Evolutionary conservation across 2,329 filamentous ascomycete genomes (phyloP).

Genomic region (Rasamsonia emersonii): DNA sequence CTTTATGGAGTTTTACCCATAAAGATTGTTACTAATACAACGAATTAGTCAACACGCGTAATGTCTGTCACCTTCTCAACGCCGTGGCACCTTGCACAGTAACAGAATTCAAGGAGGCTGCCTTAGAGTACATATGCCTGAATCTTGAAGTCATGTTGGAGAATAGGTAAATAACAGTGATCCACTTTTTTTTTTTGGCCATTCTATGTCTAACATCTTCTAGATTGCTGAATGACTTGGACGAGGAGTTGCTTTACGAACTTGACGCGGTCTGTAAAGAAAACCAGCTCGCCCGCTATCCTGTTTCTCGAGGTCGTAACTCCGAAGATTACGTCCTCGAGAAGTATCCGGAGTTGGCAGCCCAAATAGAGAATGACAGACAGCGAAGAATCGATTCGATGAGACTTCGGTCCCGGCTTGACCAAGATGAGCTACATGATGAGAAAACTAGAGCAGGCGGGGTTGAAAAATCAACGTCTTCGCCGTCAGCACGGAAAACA

Average conservation of each 20-base stretch:
- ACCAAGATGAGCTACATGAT: slow-evolving; percentile 59
- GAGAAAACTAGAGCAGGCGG: slow-evolving; percentile 54
- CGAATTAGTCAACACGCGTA: slow-evolving; percentile 62
- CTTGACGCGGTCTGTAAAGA: slow-evolving; percentile 71
- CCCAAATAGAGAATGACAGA: slow-evolving; percentile 32
- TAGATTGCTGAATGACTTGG: slow-evolving; percentile 70
- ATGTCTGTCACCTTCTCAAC: slow-evolving; percentile 77
- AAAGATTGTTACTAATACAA: slow-evolving; percentile 11
- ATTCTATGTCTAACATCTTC: slow-evolving; percentile 8
- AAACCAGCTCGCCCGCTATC: slow-evolving; percentile 71
- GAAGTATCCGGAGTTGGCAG: slow-evolving; percentile 37
- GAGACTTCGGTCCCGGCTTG: slow-evolving; percentile 55
- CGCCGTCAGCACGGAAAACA: slow-evolving; percentile 34
- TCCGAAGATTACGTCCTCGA: slow-evolving; percentile 48
- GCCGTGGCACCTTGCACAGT: slow-evolving; percentile 77
- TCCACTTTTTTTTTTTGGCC: slow-evolving; percentile 7
- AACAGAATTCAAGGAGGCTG: slow-evolving; percentile 76
- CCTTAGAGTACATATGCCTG: slow-evolving; percentile 81
- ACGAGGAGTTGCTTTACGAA: slow-evolving; percentile 71
- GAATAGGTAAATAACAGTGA: slow-evolving; percentile 56
- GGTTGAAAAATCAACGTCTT: slow-evolving; percentile 52
- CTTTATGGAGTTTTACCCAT: background rate
- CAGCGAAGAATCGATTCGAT: slow-evolving; percentile 68
- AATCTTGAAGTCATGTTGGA: slow-evolving; percentile 89
- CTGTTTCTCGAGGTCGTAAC: slow-evolving; percentile 67